Base-by-base conservation (phyloP, 768 basidiomycete species). In the Gloeopeniophorella convolvens region DNA sequence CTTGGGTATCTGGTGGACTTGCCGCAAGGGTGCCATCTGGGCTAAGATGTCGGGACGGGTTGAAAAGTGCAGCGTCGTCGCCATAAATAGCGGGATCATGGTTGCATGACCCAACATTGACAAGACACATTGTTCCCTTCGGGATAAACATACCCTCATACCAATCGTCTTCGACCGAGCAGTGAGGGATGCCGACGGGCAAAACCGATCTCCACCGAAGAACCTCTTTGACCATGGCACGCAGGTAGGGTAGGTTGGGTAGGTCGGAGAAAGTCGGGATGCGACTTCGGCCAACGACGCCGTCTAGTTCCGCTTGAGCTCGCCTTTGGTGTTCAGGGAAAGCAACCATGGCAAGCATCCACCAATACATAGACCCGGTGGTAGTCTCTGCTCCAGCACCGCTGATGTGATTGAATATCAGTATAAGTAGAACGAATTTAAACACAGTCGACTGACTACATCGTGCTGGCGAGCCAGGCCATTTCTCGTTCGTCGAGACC, bases 71-170 rank as follows among this genome's bases (percentile, higher is more conserved):
- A 16, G 45, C 59, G 33, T 67, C 61, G 0, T 50, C 45, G n/a
- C 63, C 64, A 41, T 65, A 68, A 3, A 66, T 48, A 5, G 50
- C 55, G 13, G 57, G 41, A 40, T 66, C 63, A 12, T 50, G 54
- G 52, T 66, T 62, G 46, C 54, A 66, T 55, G 65, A 44, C 57
- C 52, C 24, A 20, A 54, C 53, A 34, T 68, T 69, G 18, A 59
- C 62, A 39, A 69, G 51, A 23, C 69, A 59, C 9, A 67, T 62
- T 2, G 68, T 66, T 7, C 67, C 69, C 28, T 60, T 64, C 1
- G 71, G 70, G n/a, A 72, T 68, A 48, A 62, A 56, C 45, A 52
- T 53, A 10, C 56, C 63, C 40, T 56, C 56, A 40, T 68, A 68
- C 45, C 45, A 59, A 31, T 68, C 67, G 39, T 68, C 66, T 48